These are phyloP conservation scores for Aspergillus bridgeri DNA, from an alignment of 495 filamentous ascomycete species.

Conservation along the genomic window DNA sequence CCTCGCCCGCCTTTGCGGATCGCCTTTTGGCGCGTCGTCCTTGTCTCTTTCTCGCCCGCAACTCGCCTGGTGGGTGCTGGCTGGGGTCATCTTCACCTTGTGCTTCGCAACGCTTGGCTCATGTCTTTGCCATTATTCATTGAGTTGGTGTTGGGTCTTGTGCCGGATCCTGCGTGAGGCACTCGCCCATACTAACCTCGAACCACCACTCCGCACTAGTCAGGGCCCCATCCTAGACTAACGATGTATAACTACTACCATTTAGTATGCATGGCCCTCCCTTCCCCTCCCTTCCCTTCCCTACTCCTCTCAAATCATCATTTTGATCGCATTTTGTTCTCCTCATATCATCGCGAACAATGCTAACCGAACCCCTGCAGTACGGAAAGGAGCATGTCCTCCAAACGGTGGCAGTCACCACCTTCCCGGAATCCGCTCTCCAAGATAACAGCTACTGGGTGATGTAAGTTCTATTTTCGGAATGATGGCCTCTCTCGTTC, in stretches of 20 bases:
- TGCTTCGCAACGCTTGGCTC: background rate
- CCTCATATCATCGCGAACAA: conserved; percentile 3
- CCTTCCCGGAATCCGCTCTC: conserved; percentile 14
- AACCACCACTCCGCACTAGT: background rate
- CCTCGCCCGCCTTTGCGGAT: background rate
- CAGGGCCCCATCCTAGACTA: background rate
- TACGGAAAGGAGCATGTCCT: conserved; percentile 31
- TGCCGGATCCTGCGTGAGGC: background rate
- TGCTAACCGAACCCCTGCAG: conserved; percentile 24
- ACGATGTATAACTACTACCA: background rate
- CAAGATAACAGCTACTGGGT: conserved; percentile 41
- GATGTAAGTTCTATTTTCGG: conserved; percentile 29
- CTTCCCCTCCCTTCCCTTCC: background rate
- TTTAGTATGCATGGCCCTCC: background rate
- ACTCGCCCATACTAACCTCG: background rate
- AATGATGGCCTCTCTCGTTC: background rate
- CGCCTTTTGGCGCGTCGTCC: background rate
- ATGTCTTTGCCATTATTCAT: background rate
- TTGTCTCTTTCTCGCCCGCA: too few relatives aligned
- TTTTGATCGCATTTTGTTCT: too few relatives aligned
- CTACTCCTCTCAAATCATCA: background rate
- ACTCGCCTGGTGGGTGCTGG: too few relatives aligned
- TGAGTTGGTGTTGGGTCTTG: too few relatives aligned
- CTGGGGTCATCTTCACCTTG: too few relatives aligned
- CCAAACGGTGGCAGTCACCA: conserved; percentile 32